Evolutionary conservation across 257 asterid species (phyloP).

Genomic region (Jaltomata sinuosa): DNA sequence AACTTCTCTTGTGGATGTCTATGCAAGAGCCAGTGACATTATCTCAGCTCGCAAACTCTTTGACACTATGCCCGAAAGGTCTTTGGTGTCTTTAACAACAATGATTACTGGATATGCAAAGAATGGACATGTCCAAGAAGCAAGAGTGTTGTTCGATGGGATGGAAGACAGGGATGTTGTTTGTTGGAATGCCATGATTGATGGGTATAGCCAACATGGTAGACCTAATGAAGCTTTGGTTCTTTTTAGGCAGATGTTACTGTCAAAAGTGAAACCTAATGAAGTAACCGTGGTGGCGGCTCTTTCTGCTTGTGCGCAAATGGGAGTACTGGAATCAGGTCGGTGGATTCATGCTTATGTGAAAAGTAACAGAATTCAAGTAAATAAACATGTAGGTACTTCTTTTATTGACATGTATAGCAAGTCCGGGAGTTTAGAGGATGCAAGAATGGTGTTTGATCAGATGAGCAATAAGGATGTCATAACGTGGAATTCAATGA

Average conservation of each 20-base stretch:
- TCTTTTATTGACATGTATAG: conserved; percentile 30
- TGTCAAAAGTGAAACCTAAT: conserved; percentile 12
- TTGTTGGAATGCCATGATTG: conserved; percentile 30
- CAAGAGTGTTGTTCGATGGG: conserved; percentile 17
- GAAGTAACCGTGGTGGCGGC: conserved; percentile 19
- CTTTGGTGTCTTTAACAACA: conserved; percentile 19
- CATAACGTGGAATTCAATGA: conserved; percentile 21
- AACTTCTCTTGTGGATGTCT: conserved; percentile 20
- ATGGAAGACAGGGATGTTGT: conserved; percentile 22
- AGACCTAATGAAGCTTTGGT: conserved; percentile 18
- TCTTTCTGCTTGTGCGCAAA: conserved; percentile 24
- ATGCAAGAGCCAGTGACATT: conserved; percentile 14
- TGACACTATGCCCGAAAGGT: conserved; percentile 20
- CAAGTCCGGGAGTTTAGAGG: conserved; percentile 26
- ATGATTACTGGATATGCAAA: conserved; percentile 26
- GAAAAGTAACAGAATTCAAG: conserved; percentile 9
- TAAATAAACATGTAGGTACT: conserved; percentile 18
- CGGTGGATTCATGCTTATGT: conserved; percentile 27
- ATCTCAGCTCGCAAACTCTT: conserved; percentile 14
- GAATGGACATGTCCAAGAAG: conserved; percentile 18
- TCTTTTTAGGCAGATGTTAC: conserved; percentile 19
- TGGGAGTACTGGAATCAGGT: conserved; percentile 22
- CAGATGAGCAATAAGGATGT: conserved; percentile 16
- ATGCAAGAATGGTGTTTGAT: conserved; percentile 21
- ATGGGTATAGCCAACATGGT: conserved; percentile 24